A percentile compares a stretch with the other conserved stretches of the same genome.
phyloP scores from a whole-genome alignment of 164 flowering plant genomes.

The Cinnamomum chago region DNA sequence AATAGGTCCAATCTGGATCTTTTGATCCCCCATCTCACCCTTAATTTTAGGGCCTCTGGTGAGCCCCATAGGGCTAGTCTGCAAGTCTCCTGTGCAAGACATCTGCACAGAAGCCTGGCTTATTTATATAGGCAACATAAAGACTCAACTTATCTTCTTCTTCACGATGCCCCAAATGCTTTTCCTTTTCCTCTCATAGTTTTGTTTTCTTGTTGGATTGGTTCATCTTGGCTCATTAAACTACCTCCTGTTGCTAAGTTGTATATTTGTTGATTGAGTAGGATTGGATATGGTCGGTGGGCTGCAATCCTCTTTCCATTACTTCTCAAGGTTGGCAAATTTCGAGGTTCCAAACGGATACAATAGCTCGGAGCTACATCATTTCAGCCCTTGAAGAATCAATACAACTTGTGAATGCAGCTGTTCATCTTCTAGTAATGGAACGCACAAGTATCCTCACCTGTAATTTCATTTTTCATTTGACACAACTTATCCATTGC shows the following conservation, averaged over 20 bases:
- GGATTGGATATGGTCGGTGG: slow-evolving; percentile 99
- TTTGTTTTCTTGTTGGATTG: neutral
- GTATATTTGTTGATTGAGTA: slow-evolving; percentile 19
- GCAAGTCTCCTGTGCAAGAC: no score
- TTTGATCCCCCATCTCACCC: no score
- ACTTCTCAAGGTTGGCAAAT: slow-evolving; percentile 91
- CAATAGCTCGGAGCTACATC: slow-evolving; percentile 90
- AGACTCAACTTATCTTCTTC: neutral
- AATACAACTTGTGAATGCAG: slow-evolving; percentile 74
- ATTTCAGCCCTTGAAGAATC: slow-evolving; percentile 91
- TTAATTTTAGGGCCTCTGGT: no score
- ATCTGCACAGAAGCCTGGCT: no score
- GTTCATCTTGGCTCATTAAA: neutral
- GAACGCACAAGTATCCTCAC: slow-evolving; percentile 93
- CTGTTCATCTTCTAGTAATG: slow-evolving; percentile 62
- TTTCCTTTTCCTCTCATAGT: neutral
- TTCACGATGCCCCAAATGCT: neutral
- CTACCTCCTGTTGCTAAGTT: neutral
- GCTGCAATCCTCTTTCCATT: slow-evolving; percentile 80
- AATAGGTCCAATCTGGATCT: no score
- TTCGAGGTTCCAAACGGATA: slow-evolving; percentile 84
- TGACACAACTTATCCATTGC: neutral
- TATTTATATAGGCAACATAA: no score
- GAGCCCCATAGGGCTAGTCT: no score
- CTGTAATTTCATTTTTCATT: neutral